Percentiles rank a stretch among this genome's conserved stretches.
Evolutionary conservation across 2,329 filamentous ascomycete genomes (phyloP).

Genomic region (Chaetomiaceae sp.): DNA sequence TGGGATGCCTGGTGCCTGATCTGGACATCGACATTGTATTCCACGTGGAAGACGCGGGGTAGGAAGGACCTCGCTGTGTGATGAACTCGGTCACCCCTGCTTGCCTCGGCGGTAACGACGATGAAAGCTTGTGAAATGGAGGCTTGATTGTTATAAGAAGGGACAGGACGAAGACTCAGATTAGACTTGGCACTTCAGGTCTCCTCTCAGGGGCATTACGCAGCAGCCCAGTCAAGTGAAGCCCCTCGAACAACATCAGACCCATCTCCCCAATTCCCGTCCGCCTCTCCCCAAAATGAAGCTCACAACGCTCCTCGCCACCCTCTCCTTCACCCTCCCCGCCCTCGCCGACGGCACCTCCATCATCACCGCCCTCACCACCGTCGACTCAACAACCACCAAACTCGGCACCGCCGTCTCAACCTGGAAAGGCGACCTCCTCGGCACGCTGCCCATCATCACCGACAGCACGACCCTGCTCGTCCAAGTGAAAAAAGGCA

Average conservation of each 20-base stretch:
- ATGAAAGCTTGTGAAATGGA: background rate
- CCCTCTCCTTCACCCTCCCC: conserved; percentile 13
- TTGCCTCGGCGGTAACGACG: background rate
- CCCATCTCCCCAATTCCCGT: no score
- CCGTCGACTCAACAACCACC: conserved; percentile 33
- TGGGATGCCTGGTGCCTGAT: no score
- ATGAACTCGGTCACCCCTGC: background rate
- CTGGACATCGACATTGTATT: background rate
- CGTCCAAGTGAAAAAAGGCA: conserved; percentile 37
- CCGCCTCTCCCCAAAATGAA: conserved; percentile 19
- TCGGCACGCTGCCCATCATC: conserved; percentile 40
- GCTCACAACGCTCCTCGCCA: conserved; percentile 17
- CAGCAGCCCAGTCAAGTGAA: no score
- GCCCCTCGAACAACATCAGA: no score
- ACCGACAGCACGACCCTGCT: conserved; percentile 38
- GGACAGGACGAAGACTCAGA: no score
- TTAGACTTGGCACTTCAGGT: no score
- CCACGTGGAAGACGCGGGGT: background rate
- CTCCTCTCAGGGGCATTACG: no score
- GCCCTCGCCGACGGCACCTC: conserved; percentile 33
- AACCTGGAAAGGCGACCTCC: conserved; percentile 36
- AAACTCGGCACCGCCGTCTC: conserved; percentile 34
- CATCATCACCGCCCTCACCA: conserved; percentile 35
- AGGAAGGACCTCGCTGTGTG: background rate
- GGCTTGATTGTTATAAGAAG: background rate